A percentile compares a stretch with the other conserved stretches of the same genome.
Conservation (phyloP, 2,329 filamentous ascomycete genomes). For the Aspergillus novoparasiticus region DNA sequence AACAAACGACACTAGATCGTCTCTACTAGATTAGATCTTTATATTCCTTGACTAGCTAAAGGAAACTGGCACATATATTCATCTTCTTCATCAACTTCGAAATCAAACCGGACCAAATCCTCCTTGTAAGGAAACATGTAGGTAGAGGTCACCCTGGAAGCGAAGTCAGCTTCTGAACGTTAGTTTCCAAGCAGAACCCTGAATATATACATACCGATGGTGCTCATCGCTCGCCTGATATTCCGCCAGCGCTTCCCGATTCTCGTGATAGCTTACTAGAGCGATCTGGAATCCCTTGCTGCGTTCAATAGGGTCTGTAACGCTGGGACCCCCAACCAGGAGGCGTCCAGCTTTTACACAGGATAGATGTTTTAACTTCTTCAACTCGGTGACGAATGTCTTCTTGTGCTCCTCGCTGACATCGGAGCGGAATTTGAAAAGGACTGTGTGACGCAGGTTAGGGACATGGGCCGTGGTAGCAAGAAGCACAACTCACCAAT, state of each 20-base stretch:
- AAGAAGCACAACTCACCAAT: constrained; percentile 1
- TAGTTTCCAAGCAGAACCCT: too few species aligned
- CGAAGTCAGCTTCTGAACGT: background rate
- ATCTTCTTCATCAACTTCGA: constrained; percentile 47
- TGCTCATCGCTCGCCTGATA: constrained; percentile 59
- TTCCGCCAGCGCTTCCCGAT: constrained; percentile 48
- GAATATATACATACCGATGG: constrained; percentile 41
- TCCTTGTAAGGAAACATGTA: constrained; percentile 58
- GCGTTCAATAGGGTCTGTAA: constrained; percentile 55
- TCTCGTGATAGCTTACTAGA: constrained; percentile 55
- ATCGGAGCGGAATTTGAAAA: constrained; percentile 54
- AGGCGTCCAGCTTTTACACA: constrained; percentile 54
- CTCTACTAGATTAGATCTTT: too few species aligned
- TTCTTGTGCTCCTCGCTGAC: constrained; percentile 47
- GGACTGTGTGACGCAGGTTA: constrained; percentile 38
- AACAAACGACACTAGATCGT: background rate
- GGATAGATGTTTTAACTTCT: constrained; percentile 51
- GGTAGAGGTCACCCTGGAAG: constrained; percentile 51
- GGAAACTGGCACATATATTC: constrained; percentile 29
- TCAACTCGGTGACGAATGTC: constrained; percentile 52
- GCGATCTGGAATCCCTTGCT: constrained; percentile 58
- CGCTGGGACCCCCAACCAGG: constrained; percentile 55
- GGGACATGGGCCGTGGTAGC: too few species aligned
- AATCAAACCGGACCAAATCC: constrained; percentile 57
- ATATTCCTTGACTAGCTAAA: background rate